Evolutionary conservation across 768 basidiomycete species (phyloP).

Genomic region (Pleurotus platypus): DNA sequence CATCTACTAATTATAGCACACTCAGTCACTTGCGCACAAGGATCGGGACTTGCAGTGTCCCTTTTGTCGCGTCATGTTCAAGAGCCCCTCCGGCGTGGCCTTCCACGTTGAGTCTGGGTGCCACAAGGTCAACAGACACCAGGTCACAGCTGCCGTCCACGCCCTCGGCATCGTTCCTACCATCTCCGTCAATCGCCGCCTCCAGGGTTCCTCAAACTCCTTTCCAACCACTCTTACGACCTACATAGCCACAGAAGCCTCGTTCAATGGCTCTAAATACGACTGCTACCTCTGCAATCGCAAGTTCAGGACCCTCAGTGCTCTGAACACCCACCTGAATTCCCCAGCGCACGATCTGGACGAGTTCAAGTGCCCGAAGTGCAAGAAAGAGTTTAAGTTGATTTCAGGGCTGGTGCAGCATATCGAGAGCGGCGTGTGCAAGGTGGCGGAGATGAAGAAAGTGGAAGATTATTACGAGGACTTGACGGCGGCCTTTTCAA

Average conservation of each 20-base stretch:
- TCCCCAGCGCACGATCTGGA: constrained; percentile 34
- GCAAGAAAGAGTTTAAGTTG: constrained; percentile 28
- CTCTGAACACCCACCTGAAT: constrained; percentile 31
- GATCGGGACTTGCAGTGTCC: constrained; percentile 25
- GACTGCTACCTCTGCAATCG: constrained; percentile 38
- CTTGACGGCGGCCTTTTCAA: constrained; percentile 25
- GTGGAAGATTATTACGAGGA: constrained; percentile 23
- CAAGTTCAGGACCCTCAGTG: constrained; percentile 22
- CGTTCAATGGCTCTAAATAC: constrained; percentile 38
- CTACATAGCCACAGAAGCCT: constrained; percentile 24
- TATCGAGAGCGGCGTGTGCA: constrained; percentile 37
- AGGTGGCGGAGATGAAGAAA: constrained; percentile 25
- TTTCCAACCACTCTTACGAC: constrained; percentile 16
- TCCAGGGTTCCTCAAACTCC: constrained; percentile 11
- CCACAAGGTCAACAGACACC: constrained; percentile 29
- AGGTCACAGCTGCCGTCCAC: constrained; percentile 32
- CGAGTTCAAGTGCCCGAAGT: constrained; percentile 42
- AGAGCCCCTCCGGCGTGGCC: constrained; percentile 30
- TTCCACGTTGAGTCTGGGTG: constrained; percentile 40
- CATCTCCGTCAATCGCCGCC: constrained; percentile 29
- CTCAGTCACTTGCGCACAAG: constrained; percentile 21
- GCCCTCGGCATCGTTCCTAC: constrained; percentile 27
- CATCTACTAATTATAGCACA: constrained; percentile 18
- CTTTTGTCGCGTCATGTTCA: constrained; percentile 28
- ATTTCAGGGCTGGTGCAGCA: constrained; percentile 41